phyloP scores from a whole-genome alignment of 164 flowering plant species.

The Sedum album region DNA sequence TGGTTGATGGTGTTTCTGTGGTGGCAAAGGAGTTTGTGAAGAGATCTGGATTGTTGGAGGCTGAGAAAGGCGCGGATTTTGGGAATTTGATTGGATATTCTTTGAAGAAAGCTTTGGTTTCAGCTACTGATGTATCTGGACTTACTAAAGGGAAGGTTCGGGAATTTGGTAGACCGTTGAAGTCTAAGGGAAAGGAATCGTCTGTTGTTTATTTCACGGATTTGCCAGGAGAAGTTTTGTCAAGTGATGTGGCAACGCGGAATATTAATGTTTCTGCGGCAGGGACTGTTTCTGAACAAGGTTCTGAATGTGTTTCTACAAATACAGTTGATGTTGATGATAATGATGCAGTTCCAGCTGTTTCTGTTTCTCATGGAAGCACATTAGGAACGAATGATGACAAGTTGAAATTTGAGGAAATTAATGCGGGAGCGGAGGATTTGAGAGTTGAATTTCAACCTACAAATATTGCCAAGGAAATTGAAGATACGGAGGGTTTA shows the following conservation, averaged over 20 bases:
- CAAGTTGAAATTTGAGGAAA: neutral
- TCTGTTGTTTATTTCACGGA: conserved; percentile 21
- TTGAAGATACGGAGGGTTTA: conserved; percentile 5
- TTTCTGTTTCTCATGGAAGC: neutral
- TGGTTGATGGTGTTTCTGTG: conserved; percentile 58
- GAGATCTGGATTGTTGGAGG: conserved; percentile 27
- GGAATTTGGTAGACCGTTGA: conserved; percentile 19
- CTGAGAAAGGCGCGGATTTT: conserved; percentile 27
- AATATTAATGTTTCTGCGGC: neutral
- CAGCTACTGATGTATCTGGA: conserved; percentile 63
- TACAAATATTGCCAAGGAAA: conserved; percentile 7
- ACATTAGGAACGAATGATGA: neutral
- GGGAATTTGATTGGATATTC: conserved; percentile 38
- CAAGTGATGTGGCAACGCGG: neutral
- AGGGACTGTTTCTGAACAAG: neutral
- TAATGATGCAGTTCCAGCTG: neutral
- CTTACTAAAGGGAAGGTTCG: conserved; percentile 66
- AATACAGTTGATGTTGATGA: neutral
- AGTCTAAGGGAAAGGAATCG: neutral
- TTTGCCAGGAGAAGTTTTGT: conserved; percentile 4
- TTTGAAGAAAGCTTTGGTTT: conserved; percentile 36
- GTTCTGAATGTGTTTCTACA: neutral
- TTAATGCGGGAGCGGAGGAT: neutral
- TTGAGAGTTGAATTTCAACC: neutral
- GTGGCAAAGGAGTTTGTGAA: conserved; percentile 51